These are phyloP conservation scores for Hypoxylon perforatum DNA, from an alignment of 495 filamentous ascomycete species.

Conservation along the genomic window DNA sequence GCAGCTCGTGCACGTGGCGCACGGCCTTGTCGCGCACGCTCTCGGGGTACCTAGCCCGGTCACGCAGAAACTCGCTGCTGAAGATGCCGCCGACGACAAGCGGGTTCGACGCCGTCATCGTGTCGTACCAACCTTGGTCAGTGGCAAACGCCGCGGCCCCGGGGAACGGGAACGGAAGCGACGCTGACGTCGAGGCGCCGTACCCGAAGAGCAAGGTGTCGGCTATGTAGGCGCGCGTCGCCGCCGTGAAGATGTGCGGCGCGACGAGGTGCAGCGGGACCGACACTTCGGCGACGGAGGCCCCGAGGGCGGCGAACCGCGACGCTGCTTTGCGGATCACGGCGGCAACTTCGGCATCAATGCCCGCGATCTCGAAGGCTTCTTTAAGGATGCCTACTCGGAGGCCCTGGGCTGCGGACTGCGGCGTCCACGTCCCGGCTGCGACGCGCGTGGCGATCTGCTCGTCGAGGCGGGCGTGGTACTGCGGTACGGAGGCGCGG, in stretches of 20 bases:
- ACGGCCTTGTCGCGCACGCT: constrained; percentile 53
- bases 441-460: constrained; percentile 32
- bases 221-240: constrained; percentile 50
- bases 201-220: constrained; percentile 38
- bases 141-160: constrained; percentile 32
- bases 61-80: constrained; percentile 44
- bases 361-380: constrained; percentile 49
- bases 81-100: constrained; percentile 49
- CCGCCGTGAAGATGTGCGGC: constrained; percentile 61
- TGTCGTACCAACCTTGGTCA: constrained; percentile 49
- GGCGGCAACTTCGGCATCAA: constrained; percentile 49
- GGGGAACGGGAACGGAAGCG: constrained; percentile 41
- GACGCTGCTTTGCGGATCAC: constrained; percentile 51
- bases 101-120: constrained; percentile 47
- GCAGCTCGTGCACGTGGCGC: constrained; percentile 55
- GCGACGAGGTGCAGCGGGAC: constrained; percentile 59
- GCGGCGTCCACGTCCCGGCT: constrained; percentile 40
- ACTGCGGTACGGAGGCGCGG: constrained; percentile 42
- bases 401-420: constrained; percentile 47
- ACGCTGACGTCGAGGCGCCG: constrained; percentile 45
- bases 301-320: constrained; percentile 56
- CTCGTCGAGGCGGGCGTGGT: constrained; percentile 47
- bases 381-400: constrained; percentile 59
- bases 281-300: constrained; percentile 57
- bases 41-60: constrained; percentile 37